Percentiles rank a stretch among this genome's conserved stretches.
Evolutionary conservation across 257 asterid species (phyloP).

Genomic region (Plantago elongata): DNA sequence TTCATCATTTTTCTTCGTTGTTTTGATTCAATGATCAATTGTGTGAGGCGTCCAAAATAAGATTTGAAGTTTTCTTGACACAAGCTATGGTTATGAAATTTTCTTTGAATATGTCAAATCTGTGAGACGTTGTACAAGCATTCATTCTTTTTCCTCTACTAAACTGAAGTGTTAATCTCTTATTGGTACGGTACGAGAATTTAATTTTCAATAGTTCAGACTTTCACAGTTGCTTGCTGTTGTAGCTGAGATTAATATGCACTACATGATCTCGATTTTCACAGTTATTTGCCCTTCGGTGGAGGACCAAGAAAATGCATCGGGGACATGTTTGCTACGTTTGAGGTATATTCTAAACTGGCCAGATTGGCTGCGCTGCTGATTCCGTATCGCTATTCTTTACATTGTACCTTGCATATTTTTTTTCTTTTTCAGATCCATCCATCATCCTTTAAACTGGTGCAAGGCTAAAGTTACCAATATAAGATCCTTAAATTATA

Average conservation of each 20-base stretch:
- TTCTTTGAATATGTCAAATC: too few species aligned
- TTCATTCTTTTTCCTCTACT: too few species aligned
- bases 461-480: background rate
- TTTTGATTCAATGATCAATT: conserved; percentile 4
- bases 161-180: background rate
- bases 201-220: background rate
- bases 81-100: too few species aligned
- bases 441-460: background rate
- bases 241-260: conserved; percentile 5
- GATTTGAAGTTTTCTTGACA: background rate
- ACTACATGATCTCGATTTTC: conserved; percentile 20
- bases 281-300: conserved; percentile 95
- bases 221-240: too few species aligned
- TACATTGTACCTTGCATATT: too few species aligned
- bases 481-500: background rate
- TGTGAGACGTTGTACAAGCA: too few species aligned
- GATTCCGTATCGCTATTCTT: conserved; percentile 10
- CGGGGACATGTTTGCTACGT: conserved; percentile 96
- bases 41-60: background rate
- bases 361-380: conserved; percentile 1
- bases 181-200: background rate
- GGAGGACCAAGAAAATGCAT: conserved; percentile 99
- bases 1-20: background rate
- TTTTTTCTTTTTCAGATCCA: background rate
- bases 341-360: conserved; percentile 54